Evolutionary conservation across 1,139 yeast species (phyloP).

Genomic region (Lodderomyces jiufengensis): DNA sequence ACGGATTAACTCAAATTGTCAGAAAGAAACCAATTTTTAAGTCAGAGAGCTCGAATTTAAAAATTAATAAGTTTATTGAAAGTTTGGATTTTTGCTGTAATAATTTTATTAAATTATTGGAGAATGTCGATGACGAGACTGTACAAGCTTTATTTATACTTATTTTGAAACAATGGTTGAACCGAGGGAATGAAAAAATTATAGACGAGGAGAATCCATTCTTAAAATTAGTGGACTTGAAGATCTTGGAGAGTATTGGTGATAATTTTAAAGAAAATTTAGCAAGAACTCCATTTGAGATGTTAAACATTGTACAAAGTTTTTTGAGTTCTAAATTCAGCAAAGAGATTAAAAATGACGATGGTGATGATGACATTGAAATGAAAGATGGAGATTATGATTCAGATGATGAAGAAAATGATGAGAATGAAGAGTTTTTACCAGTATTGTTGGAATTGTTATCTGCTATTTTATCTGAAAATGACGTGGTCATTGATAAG

Average conservation of each 20-base stretch:
- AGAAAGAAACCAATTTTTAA: conserved; percentile 7
- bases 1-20: conserved; percentile 52
- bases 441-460: conserved; percentile 48
- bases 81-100: conserved; percentile 52
- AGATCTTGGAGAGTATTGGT: conserved; percentile 62
- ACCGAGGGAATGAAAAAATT: neutral
- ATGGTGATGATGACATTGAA: conserved; percentile 38
- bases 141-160: conserved; percentile 48
- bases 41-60: conserved; percentile 18
- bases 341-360: conserved; percentile 25
- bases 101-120: conserved; percentile 45
- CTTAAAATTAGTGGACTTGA: conserved; percentile 54
- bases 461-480: conserved; percentile 50
- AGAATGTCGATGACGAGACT: conserved; percentile 46
- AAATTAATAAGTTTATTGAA: conserved; percentile 31
- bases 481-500: conserved; percentile 27
- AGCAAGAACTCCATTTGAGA: conserved; percentile 58
- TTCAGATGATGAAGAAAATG: conserved; percentile 37
- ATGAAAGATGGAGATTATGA: conserved; percentile 11
- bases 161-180: conserved; percentile 60
- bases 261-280: conserved; percentile 57
- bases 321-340: conserved; percentile 26
- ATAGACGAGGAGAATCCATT: conserved; percentile 47
- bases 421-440: conserved; percentile 29
- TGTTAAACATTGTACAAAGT: conserved; percentile 53